phyloP scores from a whole-genome alignment of 345 rosid species.

The Brassica cretica region DNA sequence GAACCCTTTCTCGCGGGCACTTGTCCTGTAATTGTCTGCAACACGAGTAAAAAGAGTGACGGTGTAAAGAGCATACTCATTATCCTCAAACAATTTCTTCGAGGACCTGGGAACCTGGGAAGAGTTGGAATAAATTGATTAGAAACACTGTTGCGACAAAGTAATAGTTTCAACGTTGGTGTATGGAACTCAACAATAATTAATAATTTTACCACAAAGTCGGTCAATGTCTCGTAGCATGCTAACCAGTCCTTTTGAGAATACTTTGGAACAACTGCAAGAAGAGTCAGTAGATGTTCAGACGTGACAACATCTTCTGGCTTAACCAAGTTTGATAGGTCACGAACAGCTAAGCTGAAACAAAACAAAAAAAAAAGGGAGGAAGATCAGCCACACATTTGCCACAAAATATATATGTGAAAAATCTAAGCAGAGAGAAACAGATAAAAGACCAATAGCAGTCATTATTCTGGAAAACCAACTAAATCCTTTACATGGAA shows the following conservation, averaged over 20 bases:
- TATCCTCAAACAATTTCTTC: slow-evolving; percentile 86
- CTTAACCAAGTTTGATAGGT: slow-evolving; percentile 90
- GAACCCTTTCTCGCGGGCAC: slow-evolving; percentile 82
- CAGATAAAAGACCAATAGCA: slow-evolving; percentile 5
- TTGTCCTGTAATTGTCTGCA: slow-evolving; percentile 85
- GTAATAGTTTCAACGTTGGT: neutral
- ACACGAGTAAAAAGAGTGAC: slow-evolving; percentile 84
- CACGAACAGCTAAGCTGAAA: slow-evolving; percentile 98
- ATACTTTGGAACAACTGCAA: slow-evolving; percentile 85
- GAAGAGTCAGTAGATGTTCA: slow-evolving; percentile 85
- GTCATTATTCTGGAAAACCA: neutral
- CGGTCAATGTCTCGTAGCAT: slow-evolving; percentile 86
- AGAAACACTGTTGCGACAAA: neutral
- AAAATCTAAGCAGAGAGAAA: neutral
- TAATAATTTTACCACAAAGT: slow-evolving; percentile 71
- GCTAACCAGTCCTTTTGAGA: slow-evolving; percentile 99
- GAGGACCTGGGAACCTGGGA: slow-evolving; percentile 97
- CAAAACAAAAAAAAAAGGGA: neutral
- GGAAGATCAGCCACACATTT: slow-evolving; percentile 19
- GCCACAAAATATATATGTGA: neutral
- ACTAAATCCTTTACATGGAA: neutral
- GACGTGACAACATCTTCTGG: slow-evolving; percentile 82
- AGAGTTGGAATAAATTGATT: slow-evolving; percentile 9
- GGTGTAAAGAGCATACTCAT: slow-evolving; percentile 95
- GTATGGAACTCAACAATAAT: neutral